A percentile compares a stretch with the other conserved stretches of the same genome.
Evolutionary conservation across 164 flowering plant genomes (phyloP).

Genomic region (Vitis riparia): DNA sequence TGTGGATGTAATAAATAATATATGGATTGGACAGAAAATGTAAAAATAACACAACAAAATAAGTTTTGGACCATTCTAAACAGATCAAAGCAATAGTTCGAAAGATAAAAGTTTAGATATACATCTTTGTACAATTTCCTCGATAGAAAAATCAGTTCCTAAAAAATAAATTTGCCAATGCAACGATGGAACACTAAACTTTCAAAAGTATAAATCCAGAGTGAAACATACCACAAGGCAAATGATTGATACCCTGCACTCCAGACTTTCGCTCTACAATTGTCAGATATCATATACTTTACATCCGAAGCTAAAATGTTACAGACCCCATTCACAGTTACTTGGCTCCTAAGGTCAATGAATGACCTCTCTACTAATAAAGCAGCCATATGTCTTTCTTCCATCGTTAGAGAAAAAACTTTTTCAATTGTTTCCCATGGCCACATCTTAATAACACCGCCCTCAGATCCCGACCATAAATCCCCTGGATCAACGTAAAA

Average conservation of each 20-base stretch:
- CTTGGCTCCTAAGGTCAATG: slow-evolving; percentile 69
- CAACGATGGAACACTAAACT: not conserved
- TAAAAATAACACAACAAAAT: too few relatives aligned
- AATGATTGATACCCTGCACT: slow-evolving; percentile 66
- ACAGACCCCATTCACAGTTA: slow-evolving; percentile 56
- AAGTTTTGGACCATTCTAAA: too few relatives aligned
- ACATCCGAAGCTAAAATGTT: slow-evolving; percentile 62
- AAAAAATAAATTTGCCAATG: not conserved
- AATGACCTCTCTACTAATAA: slow-evolving; percentile 74
- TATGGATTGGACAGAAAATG: too few relatives aligned
- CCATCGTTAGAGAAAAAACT: slow-evolving; percentile 50
- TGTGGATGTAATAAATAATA: too few relatives aligned
- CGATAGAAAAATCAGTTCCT: not conserved
- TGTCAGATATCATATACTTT: slow-evolving; percentile 70
- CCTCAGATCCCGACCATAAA: slow-evolving; percentile 91
- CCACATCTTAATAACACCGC: slow-evolving; percentile 82
- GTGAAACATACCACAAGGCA: slow-evolving; percentile 70
- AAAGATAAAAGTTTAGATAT: not conserved
- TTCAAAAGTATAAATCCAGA: not conserved
- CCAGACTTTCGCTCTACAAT: slow-evolving; percentile 73
- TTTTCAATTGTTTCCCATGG: slow-evolving; percentile 90
- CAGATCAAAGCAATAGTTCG: not conserved
- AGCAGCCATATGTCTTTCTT: slow-evolving; percentile 77
- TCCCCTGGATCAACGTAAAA: slow-evolving; percentile 59
- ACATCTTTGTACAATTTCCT: not conserved